Evolutionary conservation across 345 rosid genomes (phyloP).

Genomic region (Rhizophora mangle): DNA sequence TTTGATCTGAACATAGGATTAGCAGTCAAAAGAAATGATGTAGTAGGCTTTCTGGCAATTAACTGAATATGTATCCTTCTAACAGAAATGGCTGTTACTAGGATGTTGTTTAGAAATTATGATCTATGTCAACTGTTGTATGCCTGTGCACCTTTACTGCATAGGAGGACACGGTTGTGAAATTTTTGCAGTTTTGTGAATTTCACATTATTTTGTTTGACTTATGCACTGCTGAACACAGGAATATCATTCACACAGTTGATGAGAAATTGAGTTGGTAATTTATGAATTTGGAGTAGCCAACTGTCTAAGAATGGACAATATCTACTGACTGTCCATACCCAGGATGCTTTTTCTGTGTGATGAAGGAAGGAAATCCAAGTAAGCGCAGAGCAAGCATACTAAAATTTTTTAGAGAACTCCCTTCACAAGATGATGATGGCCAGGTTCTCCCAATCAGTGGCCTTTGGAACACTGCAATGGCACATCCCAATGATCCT

Average conservation of each 20-base stretch:
- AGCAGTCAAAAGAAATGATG: too few relatives aligned
- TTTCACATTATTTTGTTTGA: background rate
- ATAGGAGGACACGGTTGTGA: background rate
- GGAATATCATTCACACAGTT: background rate
- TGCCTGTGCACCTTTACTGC: too few relatives aligned
- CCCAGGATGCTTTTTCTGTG: slow-evolving; percentile 99
- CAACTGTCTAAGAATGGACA: slow-evolving; percentile 53
- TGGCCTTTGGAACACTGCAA: slow-evolving; percentile 99
- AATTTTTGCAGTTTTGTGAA: background rate
- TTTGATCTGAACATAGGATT: too few relatives aligned
- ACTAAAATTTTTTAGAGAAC: slow-evolving; percentile 87
- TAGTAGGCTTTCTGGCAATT: too few relatives aligned
- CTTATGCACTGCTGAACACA: slow-evolving; percentile 3
- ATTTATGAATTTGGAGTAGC: slow-evolving; percentile 4
- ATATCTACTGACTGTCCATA: slow-evolving; percentile 83
- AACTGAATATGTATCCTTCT: too few relatives aligned
- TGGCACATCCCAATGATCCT: slow-evolving; percentile 99
- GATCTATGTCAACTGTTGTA: too few relatives aligned
- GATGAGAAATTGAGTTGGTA: slow-evolving; percentile 10
- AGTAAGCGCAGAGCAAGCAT: slow-evolving; percentile 89
- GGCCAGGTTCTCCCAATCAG: slow-evolving; percentile 98
- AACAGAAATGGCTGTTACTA: too few relatives aligned
- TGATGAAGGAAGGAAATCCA: slow-evolving; percentile 99
- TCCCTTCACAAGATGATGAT: slow-evolving; percentile 94
- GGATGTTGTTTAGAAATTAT: too few relatives aligned